phyloP scores from a whole-genome alignment of 2,329 filamentous ascomycete genomes.

The Xylaria sp. region DNA sequence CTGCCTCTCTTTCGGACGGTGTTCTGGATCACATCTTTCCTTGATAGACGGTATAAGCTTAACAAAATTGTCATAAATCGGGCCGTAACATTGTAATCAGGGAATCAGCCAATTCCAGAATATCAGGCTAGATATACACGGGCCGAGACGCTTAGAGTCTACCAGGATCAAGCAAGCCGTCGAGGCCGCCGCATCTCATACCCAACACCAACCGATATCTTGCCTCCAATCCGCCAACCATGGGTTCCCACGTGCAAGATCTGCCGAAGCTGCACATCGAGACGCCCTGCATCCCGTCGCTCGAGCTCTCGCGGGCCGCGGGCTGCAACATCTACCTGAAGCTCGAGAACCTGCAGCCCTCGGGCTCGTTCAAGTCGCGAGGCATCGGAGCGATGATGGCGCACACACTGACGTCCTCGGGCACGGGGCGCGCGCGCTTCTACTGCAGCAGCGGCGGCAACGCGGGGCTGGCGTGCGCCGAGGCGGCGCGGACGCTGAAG shows the following conservation, averaged over 20 bases:
- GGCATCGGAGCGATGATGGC: conserved; percentile 76
- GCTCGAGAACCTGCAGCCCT: conserved; percentile 83
- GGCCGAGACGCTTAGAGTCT: too few relatives aligned
- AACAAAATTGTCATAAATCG: too few relatives aligned
- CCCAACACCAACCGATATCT: neutral
- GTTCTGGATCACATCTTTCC: neutral
- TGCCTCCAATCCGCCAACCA: neutral
- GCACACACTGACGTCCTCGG: conserved; percentile 39
- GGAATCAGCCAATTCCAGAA: too few relatives aligned
- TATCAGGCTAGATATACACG: too few relatives aligned
- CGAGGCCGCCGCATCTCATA: neutral
- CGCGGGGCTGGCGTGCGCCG: conserved; percentile 81
- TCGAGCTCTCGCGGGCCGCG: conserved; percentile 68
- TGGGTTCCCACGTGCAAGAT: conserved; percentile 44
- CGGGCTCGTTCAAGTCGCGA: conserved; percentile 84
- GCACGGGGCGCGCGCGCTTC: conserved; percentile 62
- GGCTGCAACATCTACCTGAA: conserved; percentile 86
- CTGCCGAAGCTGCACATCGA: conserved; percentile 66
- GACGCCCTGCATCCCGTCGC: conserved; percentile 73
- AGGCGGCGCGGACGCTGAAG: conserved; percentile 68
- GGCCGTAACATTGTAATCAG: too few relatives aligned
- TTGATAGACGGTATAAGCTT: too few relatives aligned
- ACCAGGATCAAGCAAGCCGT: neutral
- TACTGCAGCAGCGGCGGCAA: conserved; percentile 84
- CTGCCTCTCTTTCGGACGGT: neutral